Evolutionary conservation across 495 filamentous ascomycete species (phyloP).

Genomic region (Pseudevernia furfuracea): DNA sequence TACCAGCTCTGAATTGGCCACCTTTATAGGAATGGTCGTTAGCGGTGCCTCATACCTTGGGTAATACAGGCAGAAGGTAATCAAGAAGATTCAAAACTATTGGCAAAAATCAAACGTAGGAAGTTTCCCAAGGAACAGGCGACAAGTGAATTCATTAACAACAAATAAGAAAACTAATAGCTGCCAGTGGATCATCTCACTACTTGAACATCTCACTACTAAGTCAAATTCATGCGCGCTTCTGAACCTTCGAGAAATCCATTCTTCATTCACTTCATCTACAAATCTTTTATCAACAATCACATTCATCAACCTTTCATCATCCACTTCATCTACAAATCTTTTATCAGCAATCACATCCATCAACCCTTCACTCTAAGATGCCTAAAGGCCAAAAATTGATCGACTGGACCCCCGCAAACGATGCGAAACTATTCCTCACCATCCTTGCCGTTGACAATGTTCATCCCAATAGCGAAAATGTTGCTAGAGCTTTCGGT

Average conservation of each 20-base stretch:
- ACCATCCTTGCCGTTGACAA: conserved; percentile 2
- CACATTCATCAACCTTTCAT: neutral
- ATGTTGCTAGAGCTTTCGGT: neutral
- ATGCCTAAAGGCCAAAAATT: neutral
- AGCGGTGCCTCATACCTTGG: no score
- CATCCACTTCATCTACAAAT: neutral
- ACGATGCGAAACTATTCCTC: neutral
- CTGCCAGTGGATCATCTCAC: no score
- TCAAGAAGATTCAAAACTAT: no score
- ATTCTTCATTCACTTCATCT: neutral
- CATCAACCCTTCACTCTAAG: neutral
- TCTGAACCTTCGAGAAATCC: neutral
- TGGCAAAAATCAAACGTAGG: no score
- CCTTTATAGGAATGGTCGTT: neutral
- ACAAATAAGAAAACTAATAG: no score
- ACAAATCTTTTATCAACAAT: neutral
- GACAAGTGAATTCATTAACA: no score
- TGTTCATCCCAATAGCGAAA: neutral
- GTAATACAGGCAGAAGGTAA: no score
- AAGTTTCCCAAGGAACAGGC: no score
- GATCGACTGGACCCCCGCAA: neutral
- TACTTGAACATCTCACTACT: neutral
- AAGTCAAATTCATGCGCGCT: neutral
- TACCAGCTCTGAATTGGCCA: neutral
- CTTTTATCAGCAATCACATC: neutral